Base-by-base conservation (phyloP, 2,329 filamentous ascomycete species). In the Pseudocercospora fuligena region DNA sequence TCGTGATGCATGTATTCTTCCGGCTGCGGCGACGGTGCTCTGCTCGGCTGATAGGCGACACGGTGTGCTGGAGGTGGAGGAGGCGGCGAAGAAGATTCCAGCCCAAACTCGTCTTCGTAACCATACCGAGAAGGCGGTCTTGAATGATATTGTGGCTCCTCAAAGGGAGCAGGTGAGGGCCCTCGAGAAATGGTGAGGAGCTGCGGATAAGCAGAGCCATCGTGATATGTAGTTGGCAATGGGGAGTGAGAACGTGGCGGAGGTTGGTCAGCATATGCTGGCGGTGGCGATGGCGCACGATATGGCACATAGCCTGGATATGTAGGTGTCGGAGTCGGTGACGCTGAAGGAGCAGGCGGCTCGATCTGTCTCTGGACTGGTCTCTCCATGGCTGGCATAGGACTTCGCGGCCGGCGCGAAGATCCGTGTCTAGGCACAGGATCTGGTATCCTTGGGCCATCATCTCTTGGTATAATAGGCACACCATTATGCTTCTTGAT, bases 61-160 rank as follows among this genome's bases (percentile, higher is more conserved):
- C 88, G 85, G 78, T 93, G 92, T 7, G 93, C 90, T 69, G 96
- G 94, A 6, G 94, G 93, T 8, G 94, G 93, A 1, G 93, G 89
- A 1, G 93, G 93, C 19, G 93, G 92, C 8, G 91, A 90, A 21
- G 87, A 88, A 19, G 29, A 23, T 43, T 58, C 56, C 3, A 58
- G 56, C 47, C 86, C 85, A 43, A 82, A 80, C 53, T 83, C 76
- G 11, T 82, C 78, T 21, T 79, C 70, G 33, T 70, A 63, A 14
- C 73, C 73, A 25, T 60, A 23, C 21, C 60, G 56, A 6, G 60
- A 66, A 12, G 61, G 46, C 11, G 61, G 54, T 23, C 56, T 21
- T 6, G 60, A 49, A 58, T 79, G 73, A 31, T 72, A 64, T 68
- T 70, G 66, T 56, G 68, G 63, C 61, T 73, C 65, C n/a, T 70